Base-by-base conservation (phyloP, 345 rosid genomes). In the Syzygium grande region DNA sequence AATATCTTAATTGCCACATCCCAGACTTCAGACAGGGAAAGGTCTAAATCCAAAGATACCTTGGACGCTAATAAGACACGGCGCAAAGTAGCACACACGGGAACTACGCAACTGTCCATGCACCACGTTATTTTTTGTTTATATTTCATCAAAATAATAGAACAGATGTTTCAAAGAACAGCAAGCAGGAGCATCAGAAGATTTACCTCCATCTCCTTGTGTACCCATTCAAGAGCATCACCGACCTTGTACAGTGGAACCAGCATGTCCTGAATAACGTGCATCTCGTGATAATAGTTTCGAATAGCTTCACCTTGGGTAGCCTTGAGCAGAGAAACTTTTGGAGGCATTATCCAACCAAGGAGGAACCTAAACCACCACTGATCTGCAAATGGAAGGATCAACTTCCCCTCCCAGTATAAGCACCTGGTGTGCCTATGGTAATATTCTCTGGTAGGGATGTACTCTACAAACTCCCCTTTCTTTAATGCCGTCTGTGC, bases 291-390 rank as follows among this genome's bases (percentile, higher is more conserved):
- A 94, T 98, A 97, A 88, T 95, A 98, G 95, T 98, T 96, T 85
- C 99, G 93, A 86, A 98, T 94, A 84, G 99, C 97, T 93, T 98
- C 99, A 84, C 99, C 99, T 92, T 98, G 99, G 84, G 99, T 98
- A 27, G 98, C 98, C 92, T 98, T 98, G 73, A 97, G 99, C 91
- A 98, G 93, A 78, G 99, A 98, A 85, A 98, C 99, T 95, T 98
- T 98, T 22, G 99, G 99, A 59, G 99, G 99, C 99, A 97, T 98
- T 93, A 97, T 16, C 99, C 99, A 98, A 91, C 99, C 99, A 38
- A 98, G 89, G 59, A 97, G 95, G 87, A 90, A 95, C 94, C 99
- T 95, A 87, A 97, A 98, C 99, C 99, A 98, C 87, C 92, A 94
- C 91, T 98, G 99, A 91, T 98, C 99, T 46, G 90, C 99, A 29